Evolutionary conservation across 495 filamentous ascomycete species (phyloP), one percentile per base, ranked within the genome.

Genomic region (Oidiodendron maius): DNA sequence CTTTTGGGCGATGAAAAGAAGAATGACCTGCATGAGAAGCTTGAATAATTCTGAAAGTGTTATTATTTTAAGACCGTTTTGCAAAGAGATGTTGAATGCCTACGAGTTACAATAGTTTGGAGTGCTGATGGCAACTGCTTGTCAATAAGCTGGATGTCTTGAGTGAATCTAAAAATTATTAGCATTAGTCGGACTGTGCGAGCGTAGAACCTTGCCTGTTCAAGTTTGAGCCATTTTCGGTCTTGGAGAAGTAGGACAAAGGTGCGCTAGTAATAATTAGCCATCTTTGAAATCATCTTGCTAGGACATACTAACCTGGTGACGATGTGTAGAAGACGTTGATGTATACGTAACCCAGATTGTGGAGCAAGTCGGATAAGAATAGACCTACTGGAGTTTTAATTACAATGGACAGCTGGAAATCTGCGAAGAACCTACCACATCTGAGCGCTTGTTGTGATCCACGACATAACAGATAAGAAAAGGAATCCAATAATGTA

Each of bases 391-490:
- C 8, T 39, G 13, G 23, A 18, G 13, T 26, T 15, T 55, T 38
- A 50, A 40, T 11, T 3, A 52, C 22, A 44, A 4, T 16, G 10
- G 20, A 10, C 15, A 13, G 2, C 28, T 36, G 10, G 6, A 8
- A 44, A 23, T n/a, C 21, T 26, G 15, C 11, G 12, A 47, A 15
- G 9, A 30, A 53, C 50, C 17, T 26, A 61, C 59, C 53, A 59
- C 59, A 57, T 46, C 10, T 12, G 23, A 32, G 34, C 36, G 21
- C 23, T 49, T n/a, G 50, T 50, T 6, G 45, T 26, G 1, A 25
- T 24, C 54, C 54, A 57, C 76, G 58, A 43, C 80, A 86, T 54
- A 77, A 83, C 0, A 61, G 46, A 40, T 9, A 58, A 24, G 5
- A 54, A 4, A 4, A 58, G 23, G 34, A 40, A 58, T n/a, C 50